These are phyloP conservation scores for Cladophialophora psammophila DNA, from an alignment of 2,329 filamentous ascomycete genomes.

Conservation along the genomic window DNA sequence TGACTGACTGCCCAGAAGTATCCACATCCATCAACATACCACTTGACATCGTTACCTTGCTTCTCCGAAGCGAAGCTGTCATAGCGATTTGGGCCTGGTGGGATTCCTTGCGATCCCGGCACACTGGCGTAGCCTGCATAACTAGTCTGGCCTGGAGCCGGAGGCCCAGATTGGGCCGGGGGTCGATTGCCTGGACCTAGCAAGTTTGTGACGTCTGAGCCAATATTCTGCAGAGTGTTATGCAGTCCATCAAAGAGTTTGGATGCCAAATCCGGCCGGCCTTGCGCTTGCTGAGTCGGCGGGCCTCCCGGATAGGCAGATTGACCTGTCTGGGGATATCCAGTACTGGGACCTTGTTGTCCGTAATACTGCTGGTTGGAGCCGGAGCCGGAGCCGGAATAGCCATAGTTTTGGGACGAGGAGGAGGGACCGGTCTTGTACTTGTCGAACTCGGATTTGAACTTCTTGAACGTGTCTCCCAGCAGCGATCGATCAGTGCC, in stretches of 20 bases:
- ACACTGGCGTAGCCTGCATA: conserved; percentile 24
- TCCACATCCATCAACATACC: conserved; percentile 81
- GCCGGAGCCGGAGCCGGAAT: conserved; percentile 40
- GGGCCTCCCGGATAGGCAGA: conserved; percentile 37
- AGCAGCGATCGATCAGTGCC: conserved; percentile 60
- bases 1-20: conserved; percentile 85
- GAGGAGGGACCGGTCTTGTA: conserved; percentile 32
- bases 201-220: conserved; percentile 54
- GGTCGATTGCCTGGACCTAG: conserved; percentile 47
- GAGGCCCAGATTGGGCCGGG: conserved; percentile 39
- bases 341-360: conserved; percentile 28
- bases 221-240: conserved; percentile 56
- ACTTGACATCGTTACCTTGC: conserved; percentile 75
- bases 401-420: conserved; percentile 36
- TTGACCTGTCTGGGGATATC: conserved; percentile 22
- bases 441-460: conserved; percentile 49
- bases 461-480: conserved; percentile 60
- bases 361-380: conserved; percentile 39
- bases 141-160: conserved; percentile 24
- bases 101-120: conserved; percentile 11
- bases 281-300: conserved; percentile 31
- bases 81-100: conserved; percentile 52
- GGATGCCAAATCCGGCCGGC: conserved; percentile 42
- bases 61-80: conserved; percentile 73
- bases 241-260: conserved; percentile 61